Evolutionary conservation across 805 yeast genomes (phyloP).

Genomic region (Suhomyces prunicola): DNA sequence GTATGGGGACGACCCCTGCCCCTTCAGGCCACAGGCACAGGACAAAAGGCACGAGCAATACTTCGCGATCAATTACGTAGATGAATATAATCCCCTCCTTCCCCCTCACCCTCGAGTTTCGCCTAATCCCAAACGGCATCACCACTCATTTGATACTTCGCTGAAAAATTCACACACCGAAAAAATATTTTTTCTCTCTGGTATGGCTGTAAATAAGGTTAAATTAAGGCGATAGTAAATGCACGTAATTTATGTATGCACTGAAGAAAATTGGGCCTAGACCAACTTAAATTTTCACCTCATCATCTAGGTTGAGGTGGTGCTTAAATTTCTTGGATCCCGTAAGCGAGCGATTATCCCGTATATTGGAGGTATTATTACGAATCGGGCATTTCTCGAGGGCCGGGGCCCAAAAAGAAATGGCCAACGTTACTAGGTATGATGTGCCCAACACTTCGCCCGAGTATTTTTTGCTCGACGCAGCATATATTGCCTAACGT

Average conservation of each 20-base stretch:
- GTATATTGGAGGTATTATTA: background rate
- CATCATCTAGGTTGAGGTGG: too few relatives aligned
- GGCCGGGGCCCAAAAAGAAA: background rate
- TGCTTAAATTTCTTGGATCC: background rate
- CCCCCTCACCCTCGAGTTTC: background rate
- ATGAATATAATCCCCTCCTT: background rate
- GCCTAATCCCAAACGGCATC: background rate
- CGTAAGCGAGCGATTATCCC: background rate
- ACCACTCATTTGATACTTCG: background rate
- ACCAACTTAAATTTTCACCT: background rate
- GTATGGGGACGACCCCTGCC: too few relatives aligned
- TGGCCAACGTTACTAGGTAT: background rate
- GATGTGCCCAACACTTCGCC: background rate
- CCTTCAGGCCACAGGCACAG: background rate
- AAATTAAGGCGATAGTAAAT: background rate
- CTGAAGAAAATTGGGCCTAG: background rate
- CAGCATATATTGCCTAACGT: background rate
- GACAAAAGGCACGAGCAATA: background rate
- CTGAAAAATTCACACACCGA: background rate
- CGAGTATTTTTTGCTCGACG: background rate
- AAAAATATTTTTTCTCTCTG: background rate
- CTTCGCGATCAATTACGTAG: too few relatives aligned
- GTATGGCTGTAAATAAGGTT: background rate
- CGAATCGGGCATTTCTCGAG: background rate
- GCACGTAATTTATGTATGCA: background rate